Percentiles rank a stretch among this genome's conserved stretches.
These are phyloP conservation scores for Hypoxylon sp. DNA, from an alignment of 2,329 filamentous ascomycete species.

Conservation along the genomic window DNA sequence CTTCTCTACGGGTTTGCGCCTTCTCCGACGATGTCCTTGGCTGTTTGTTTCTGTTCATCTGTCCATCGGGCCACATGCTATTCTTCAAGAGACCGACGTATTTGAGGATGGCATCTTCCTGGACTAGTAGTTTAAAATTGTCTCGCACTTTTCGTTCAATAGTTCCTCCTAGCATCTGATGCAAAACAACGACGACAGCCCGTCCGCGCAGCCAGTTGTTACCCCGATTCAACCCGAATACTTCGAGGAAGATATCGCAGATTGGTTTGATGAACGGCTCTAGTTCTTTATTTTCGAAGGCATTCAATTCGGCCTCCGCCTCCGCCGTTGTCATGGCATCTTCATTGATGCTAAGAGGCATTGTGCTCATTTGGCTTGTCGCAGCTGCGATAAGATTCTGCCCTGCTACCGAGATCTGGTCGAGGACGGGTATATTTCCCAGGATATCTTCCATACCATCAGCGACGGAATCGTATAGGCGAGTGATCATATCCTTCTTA, in stretches of 20 bases:
- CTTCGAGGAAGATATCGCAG: slow-evolving; percentile 94
- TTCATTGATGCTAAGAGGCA: slow-evolving; percentile 61
- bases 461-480: slow-evolving; percentile 94
- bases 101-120: slow-evolving; percentile 79
- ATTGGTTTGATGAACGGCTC: slow-evolving; percentile 99
- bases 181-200: slow-evolving; percentile 93
- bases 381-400: slow-evolving; percentile 88
- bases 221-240: slow-evolving; percentile 91
- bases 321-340: slow-evolving; percentile 68
- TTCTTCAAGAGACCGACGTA: slow-evolving; percentile 80
- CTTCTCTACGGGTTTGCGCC: slow-evolving; percentile 82
- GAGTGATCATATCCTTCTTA: slow-evolving; percentile 88
- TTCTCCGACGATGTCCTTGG: slow-evolving; percentile 76
- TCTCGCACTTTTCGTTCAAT: slow-evolving; percentile 96
- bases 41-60: slow-evolving; percentile 57
- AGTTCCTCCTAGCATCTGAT: slow-evolving; percentile 93
- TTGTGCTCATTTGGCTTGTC: slow-evolving; percentile 68
- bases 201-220: slow-evolving; percentile 97
- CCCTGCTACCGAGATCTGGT: slow-evolving; percentile 90
- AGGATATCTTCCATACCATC: slow-evolving; percentile 99
- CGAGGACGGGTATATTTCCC: slow-evolving; percentile 93
- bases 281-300: slow-evolving; percentile 87
- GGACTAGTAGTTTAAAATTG: slow-evolving; percentile 74
- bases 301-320: slow-evolving; percentile 91
- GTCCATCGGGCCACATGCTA: slow-evolving; percentile 81